These are phyloP conservation scores for Cokeromyces recurvatus DNA, from an alignment of 371 early-diverging fungal species.

Conservation along the genomic window DNA sequence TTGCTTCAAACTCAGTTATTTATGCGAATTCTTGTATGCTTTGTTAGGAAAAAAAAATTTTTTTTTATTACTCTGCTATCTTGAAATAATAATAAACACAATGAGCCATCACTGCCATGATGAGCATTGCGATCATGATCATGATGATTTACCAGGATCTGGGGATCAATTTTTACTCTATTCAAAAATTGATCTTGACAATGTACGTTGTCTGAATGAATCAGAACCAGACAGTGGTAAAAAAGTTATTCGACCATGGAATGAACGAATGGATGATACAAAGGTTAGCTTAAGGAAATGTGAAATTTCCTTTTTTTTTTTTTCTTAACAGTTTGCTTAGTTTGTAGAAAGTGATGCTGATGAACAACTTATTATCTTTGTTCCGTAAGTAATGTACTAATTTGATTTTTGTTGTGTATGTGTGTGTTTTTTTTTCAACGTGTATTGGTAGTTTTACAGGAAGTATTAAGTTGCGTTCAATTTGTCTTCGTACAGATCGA, in stretches of 20 bases:
- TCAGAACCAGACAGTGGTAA: conserved; percentile 62
- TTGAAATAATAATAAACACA: too few species aligned
- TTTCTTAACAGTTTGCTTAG: too few species aligned
- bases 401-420: too few species aligned
- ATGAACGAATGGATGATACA: conserved; percentile 67
- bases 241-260: conserved; percentile 81
- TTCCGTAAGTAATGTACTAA: conserved; percentile 79
- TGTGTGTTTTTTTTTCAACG: too few species aligned
- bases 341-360: conserved; percentile 84
- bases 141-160: conserved; percentile 61
- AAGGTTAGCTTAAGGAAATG: conserved; percentile 36
- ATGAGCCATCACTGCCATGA: conserved; percentile 38
- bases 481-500: conserved; percentile 68
- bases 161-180: conserved; percentile 79
- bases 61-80: too few species aligned
- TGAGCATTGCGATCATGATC: conserved; percentile 75
- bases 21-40: too few species aligned
- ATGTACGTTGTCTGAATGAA: conserved; percentile 82
- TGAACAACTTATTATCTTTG: conserved; percentile 81
- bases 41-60: neutral
- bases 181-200: conserved; percentile 75
- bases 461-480: conserved; percentile 85
- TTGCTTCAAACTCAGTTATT: too few species aligned
- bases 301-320: neutral
- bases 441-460: conserved; percentile 69